Evolutionary conservation across 257 asterid species (phyloP).

Genomic region (Parsonsia alboflavescens): DNA sequence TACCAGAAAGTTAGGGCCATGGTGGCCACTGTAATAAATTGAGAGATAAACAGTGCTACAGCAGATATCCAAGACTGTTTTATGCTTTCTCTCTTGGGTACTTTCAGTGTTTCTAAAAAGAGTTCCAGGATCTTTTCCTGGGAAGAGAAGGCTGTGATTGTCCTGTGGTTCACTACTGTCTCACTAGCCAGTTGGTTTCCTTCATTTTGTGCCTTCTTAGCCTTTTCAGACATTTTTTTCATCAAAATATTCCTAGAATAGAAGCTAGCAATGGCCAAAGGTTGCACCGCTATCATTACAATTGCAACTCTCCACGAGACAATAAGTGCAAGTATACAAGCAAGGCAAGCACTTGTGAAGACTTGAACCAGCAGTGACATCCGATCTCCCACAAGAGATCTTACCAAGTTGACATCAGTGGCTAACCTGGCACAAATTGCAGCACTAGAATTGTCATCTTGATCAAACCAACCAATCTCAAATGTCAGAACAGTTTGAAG

Average conservation of each 20-base stretch:
- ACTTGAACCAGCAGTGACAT: conserved; percentile 57
- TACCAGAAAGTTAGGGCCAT: conserved; percentile 76
- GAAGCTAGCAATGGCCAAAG: conserved; percentile 50
- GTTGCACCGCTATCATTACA: conserved; percentile 65
- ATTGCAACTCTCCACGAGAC: conserved; percentile 67
- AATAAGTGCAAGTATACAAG: conserved; percentile 44
- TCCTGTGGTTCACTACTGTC: conserved; percentile 66
- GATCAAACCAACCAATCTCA: conserved; percentile 71
- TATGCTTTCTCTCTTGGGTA: conserved; percentile 45
- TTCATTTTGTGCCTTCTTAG: conserved; percentile 57
- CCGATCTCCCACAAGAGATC: conserved; percentile 66
- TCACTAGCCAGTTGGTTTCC: conserved; percentile 77
- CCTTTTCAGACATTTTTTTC: conserved; percentile 49
- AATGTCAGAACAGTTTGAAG: conserved; percentile 45
- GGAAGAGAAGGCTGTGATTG: conserved; percentile 68
- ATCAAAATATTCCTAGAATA: conserved; percentile 51
- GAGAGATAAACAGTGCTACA: conserved; percentile 47
- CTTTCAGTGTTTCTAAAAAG: conserved; percentile 35
- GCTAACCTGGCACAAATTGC: conserved; percentile 55
- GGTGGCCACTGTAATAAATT: conserved; percentile 45
- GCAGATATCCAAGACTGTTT: conserved; percentile 71
- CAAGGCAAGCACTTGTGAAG: conserved; percentile 40
- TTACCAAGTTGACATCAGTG: conserved; percentile 52
- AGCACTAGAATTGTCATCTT: conserved; percentile 54
- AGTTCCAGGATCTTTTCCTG: conserved; percentile 49